Percentiles rank a stretch among this genome's conserved stretches.
Conservation (phyloP, 306 rosid genomes). For the Dryas alaskensis region DNA sequence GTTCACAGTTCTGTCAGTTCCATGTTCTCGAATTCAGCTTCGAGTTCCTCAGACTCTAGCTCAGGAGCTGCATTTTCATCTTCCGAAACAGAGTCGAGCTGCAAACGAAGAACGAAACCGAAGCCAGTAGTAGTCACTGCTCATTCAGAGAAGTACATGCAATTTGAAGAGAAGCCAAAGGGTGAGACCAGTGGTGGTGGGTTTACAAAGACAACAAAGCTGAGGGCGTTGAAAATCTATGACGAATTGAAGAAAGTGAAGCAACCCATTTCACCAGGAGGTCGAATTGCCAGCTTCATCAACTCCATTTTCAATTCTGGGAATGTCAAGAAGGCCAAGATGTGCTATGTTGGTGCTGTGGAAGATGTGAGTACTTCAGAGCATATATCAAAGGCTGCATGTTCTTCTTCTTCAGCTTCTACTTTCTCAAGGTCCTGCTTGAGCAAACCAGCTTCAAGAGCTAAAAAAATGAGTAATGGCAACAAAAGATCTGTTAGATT, state of each 20-base stretch:
- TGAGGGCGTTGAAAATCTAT: conserved; percentile 51
- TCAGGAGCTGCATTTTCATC: conserved; percentile 61
- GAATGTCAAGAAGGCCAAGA: conserved; percentile 65
- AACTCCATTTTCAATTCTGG: conserved; percentile 64
- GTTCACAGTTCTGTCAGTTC: conserved; percentile 38
- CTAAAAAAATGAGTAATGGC: conserved; percentile 35
- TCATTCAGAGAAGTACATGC: conserved; percentile 16
- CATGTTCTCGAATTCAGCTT: conserved; percentile 37
- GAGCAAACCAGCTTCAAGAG: conserved; percentile 49
- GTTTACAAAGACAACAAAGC: conserved; percentile 52
- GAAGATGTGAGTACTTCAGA: conserved; percentile 55
- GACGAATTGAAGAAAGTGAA: conserved; percentile 59
- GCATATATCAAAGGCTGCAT: conserved; percentile 39
- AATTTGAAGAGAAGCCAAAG: conserved; percentile 23
- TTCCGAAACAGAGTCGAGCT: conserved; percentile 55
- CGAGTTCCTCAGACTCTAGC: conserved; percentile 63
- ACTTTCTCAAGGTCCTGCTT: conserved; percentile 59
- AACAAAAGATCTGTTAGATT: conserved; percentile 55
- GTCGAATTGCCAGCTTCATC: conserved; percentile 51
- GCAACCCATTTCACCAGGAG: conserved; percentile 76
- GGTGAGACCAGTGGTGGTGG: conserved; percentile 33
- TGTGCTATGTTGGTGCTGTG: conserved; percentile 68
- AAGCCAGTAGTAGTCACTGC: conserved; percentile 15
- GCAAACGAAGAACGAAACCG: conserved; percentile 29
- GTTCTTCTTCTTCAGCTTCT: conserved; percentile 46